Conservation (phyloP, 768 basidiomycete genomes). For the Boletellus sp. region DNA sequence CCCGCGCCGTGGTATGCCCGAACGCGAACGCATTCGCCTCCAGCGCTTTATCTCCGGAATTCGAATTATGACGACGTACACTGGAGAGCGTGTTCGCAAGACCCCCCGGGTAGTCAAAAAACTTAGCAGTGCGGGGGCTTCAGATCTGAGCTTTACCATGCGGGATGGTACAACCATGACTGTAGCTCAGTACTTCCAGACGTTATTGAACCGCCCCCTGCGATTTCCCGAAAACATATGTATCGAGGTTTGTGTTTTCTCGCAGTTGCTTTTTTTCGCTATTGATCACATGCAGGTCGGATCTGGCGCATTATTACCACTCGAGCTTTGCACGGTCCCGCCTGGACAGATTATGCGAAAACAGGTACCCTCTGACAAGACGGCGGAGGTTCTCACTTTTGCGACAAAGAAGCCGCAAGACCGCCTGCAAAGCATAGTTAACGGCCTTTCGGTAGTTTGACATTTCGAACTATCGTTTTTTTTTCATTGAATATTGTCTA, state of each 20-base stretch:
- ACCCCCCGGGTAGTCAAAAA: conserved; percentile 61
- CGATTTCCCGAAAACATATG: conserved; percentile 63
- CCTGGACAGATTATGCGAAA: conserved; percentile 70
- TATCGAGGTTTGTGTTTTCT: conserved; percentile 49
- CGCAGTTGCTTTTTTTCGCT: conserved; percentile 17
- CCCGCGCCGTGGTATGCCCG: conserved; percentile 41
- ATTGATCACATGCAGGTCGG: conserved; percentile 45
- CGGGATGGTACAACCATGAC: conserved; percentile 53
- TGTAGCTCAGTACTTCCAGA: conserved; percentile 61
- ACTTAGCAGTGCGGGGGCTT: conserved; percentile 52
- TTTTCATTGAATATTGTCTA: conserved; percentile 18
- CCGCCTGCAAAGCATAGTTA: conserved; percentile 50
- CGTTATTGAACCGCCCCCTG: conserved; percentile 49
- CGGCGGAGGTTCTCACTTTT: conserved; percentile 59
- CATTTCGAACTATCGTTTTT: neutral
- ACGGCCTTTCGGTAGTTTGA: conserved; percentile 48
- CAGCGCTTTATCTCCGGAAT: conserved; percentile 56
- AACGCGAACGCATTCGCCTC: conserved; percentile 50
- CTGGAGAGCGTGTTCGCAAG: conserved; percentile 35
- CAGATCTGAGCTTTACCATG: conserved; percentile 50
- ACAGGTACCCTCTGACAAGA: conserved; percentile 65
- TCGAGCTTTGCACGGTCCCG: conserved; percentile 63
- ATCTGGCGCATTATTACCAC: conserved; percentile 56
- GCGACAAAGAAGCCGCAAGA: conserved; percentile 61
- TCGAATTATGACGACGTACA: conserved; percentile 42